Evolutionary conservation across 352 stramenopile species (phyloP).

Genomic region (Globisporangium viniferum): DNA sequence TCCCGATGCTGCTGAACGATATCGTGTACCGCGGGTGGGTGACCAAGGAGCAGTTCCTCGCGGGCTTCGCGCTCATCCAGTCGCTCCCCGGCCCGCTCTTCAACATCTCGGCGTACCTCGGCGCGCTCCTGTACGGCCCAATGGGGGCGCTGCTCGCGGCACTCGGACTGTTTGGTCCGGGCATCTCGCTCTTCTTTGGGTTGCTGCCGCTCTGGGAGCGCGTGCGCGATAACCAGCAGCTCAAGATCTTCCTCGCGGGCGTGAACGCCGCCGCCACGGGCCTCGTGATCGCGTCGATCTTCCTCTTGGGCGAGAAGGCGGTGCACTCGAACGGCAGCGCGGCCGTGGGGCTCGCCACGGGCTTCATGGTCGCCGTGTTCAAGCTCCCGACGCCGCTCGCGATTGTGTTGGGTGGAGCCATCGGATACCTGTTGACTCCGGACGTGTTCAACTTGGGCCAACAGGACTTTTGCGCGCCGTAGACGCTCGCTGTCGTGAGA

Average conservation of each 20-base stretch:
- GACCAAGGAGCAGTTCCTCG: slow-evolving; percentile 91
- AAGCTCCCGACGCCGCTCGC: slow-evolving; percentile 58
- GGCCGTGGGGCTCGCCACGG: slow-evolving; percentile 81
- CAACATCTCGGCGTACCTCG: slow-evolving; percentile 94
- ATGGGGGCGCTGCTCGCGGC: slow-evolving; percentile 86
- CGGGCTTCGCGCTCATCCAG: slow-evolving; percentile 92
- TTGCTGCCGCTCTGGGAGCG: slow-evolving; percentile 91
- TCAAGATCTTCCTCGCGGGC: slow-evolving; percentile 88
- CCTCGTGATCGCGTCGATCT: slow-evolving; percentile 88
- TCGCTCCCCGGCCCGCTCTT: slow-evolving; percentile 92
- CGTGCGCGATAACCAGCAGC: slow-evolving; percentile 77
- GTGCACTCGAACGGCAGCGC: slow-evolving; percentile 78
- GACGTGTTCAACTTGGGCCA: slow-evolving; percentile 53
- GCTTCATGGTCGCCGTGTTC: slow-evolving; percentile 81
- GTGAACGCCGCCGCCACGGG: slow-evolving; percentile 90
- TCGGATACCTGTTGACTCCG: slow-evolving; percentile 51
- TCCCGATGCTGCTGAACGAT: slow-evolving; percentile 85
- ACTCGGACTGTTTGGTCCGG: slow-evolving; percentile 90
- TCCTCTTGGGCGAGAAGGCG: slow-evolving; percentile 86
- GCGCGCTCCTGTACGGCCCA: slow-evolving; percentile 82
- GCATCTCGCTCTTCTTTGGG: slow-evolving; percentile 89
- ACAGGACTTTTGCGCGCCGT: slow-evolving; percentile 40
- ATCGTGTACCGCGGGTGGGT: slow-evolving; percentile 87
- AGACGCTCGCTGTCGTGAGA: background rate
- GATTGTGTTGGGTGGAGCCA: slow-evolving; percentile 47